Evolutionary conservation across 768 basidiomycete species (phyloP), one percentile per base, ranked within the genome.

Genomic region (Favolaschia claudopus): DNA sequence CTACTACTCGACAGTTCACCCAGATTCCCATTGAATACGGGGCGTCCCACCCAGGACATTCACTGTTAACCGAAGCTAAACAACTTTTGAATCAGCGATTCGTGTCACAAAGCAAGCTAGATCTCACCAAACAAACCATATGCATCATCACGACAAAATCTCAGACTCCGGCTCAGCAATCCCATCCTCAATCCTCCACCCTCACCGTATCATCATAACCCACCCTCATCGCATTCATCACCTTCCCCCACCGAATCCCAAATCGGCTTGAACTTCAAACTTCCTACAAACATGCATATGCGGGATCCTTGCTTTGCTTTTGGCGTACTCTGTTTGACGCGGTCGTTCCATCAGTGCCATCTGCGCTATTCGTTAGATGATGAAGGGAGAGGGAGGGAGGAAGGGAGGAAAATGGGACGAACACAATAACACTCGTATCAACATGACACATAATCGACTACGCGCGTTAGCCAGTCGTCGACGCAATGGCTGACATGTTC

Each of bases 301-400:
- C 10, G 57, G 43, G 13, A 52, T 36, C 28, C 43, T 40, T 5
- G 37, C n/a, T n/a, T n/a, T n/a, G n/a, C 28, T 29, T 54, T 52
- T 9, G 38, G 27, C 19, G 40, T 32, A 9, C n/a, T n/a, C n/a
- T n/a, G n/a, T n/a, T n/a, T n/a, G n/a, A n/a, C n/a, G 33, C 55
- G 34, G 15, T 56, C 48, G 31, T 62, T 44, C 64, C 64, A 66
- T 39, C n/a, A n/a, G n/a, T 54, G 40, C 65, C 65, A 66, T 6
- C 58, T 47, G 28, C 28, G 20, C 42, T 22, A 24, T 22, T 27
- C 7, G 15, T 10, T 9, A 27, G 4, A n/a, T n/a, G n/a, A n/a
- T n/a, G n/a, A n/a, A n/a, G n/a, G n/a, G n/a, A n/a, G n/a, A n/a
- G n/a, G n/a, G n/a, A n/a, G n/a, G n/a, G n/a, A n/a, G 15, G 33